A percentile compares a stretch with the other conserved stretches of the same genome.
phyloP scores from a whole-genome alignment of 305 asterid species.

The Petunia hybrid region DNA sequence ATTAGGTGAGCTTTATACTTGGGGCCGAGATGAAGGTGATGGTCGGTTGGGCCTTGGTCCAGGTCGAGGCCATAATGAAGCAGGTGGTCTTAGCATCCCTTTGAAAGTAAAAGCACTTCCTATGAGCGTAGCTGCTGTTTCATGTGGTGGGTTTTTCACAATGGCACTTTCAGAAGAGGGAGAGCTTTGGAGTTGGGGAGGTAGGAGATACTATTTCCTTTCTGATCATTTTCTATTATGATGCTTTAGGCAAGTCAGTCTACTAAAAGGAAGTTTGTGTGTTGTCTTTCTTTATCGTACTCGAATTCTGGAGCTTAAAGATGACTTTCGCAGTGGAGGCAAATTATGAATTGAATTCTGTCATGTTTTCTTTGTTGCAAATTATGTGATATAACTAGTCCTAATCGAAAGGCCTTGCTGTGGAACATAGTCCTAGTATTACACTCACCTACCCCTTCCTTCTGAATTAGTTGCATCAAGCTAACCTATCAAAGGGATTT shows the following conservation, averaged over 20 bases:
- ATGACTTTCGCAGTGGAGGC: not conserved
- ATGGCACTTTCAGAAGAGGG: conserved; percentile 89
- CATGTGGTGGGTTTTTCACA: conserved; percentile 98
- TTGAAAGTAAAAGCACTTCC: conserved; percentile 75
- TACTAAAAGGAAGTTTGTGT: not conserved
- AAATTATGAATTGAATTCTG: not conserved
- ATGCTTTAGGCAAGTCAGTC: not conserved
- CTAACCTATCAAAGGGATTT: not conserved
- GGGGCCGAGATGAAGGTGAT: conserved; percentile 99
- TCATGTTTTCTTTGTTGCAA: not conserved
- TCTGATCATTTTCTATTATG: not conserved
- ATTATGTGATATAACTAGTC: not conserved
- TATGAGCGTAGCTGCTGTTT: conserved; percentile 78
- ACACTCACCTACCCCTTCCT: not conserved
- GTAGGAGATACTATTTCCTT: conserved; percentile 42
- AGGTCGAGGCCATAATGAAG: conserved; percentile 85
- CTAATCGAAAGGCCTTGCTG: not conserved
- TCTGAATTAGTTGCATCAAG: not conserved
- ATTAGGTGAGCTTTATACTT: conserved; percentile 76
- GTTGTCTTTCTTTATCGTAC: not conserved
- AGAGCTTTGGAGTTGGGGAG: conserved; percentile 98
- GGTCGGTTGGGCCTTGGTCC: conserved; percentile 98
- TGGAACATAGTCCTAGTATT: not conserved
- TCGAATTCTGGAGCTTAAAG: not conserved
- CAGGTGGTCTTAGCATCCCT: conserved; percentile 90